Conservation (phyloP, 176 grass and related monocot genomes). For the Carex cristatella region DNA sequence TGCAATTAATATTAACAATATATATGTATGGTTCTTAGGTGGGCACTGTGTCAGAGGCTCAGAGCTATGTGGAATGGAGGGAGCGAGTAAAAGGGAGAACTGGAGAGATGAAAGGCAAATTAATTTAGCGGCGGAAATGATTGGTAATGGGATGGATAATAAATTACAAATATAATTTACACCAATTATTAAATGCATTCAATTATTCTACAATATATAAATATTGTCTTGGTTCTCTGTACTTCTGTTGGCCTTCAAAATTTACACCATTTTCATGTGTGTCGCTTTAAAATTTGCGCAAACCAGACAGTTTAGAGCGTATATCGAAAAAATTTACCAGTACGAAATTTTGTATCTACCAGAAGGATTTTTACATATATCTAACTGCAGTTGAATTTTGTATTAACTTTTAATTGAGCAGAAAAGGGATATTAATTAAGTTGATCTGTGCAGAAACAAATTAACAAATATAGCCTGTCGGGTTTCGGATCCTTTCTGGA, state of each 20-base stretch:
- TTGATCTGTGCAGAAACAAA: neutral
- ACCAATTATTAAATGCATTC: neutral
- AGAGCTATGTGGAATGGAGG: neutral
- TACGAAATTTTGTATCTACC: neutral
- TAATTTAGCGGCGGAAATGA: neutral
- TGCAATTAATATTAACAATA: neutral
- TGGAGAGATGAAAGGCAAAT: neutral
- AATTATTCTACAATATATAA: neutral
- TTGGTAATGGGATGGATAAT: neutral
- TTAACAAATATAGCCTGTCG: neutral
- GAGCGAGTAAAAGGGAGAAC: neutral
- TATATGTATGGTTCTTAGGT: constrained; percentile 8
- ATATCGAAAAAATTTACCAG: no score
- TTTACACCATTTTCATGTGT: no score
- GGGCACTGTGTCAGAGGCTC: neutral
- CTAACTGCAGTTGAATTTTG: neutral
- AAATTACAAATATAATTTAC: neutral
- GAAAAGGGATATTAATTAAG: neutral
- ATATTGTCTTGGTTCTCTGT: no score
- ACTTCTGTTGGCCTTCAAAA: no score
- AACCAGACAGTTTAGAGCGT: no score
- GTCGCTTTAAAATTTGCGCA: no score
- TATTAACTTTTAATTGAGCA: neutral
- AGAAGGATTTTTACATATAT: neutral
- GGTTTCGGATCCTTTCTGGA: neutral